Evolutionary conservation across 179 eudicot species (phyloP).

Genomic region (Camellia oleifera): DNA sequence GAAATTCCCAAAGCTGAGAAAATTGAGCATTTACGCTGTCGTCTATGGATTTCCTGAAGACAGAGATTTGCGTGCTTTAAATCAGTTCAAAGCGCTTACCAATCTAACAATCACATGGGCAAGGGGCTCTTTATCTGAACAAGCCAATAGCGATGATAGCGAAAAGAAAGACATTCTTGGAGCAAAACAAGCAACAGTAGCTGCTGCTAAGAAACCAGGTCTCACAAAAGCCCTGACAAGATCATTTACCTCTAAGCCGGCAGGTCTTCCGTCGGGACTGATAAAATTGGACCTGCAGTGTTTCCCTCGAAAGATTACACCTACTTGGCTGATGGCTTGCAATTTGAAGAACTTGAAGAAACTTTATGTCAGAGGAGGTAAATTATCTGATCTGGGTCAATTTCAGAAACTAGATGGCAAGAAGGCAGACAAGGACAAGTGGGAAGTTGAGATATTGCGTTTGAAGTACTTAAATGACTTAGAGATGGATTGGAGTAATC

Average conservation of each 20-base stretch:
- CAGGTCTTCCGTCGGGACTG: background rate
- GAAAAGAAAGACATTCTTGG: background rate
- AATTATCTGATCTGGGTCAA: too few species aligned
- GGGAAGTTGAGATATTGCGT: too few species aligned
- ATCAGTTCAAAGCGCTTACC: background rate
- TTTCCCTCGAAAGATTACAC: slow-evolving; percentile 3
- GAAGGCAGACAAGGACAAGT: too few species aligned
- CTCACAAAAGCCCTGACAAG: background rate
- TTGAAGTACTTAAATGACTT: too few species aligned
- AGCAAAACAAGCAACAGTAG: background rate
- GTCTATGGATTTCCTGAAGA: background rate
- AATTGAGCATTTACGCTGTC: slow-evolving; percentile 24
- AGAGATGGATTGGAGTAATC: too few species aligned
- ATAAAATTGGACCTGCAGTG: slow-evolving; percentile 21
- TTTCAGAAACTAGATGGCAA: too few species aligned
- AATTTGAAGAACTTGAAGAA: slow-evolving; percentile 23
- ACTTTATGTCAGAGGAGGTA: slow-evolving; percentile 30
- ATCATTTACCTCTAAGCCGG: too few species aligned
- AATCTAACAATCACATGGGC: slow-evolving; percentile 28
- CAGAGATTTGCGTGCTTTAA: background rate
- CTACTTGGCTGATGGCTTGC: slow-evolving; percentile 19
- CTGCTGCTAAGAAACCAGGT: background rate
- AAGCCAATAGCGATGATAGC: background rate
- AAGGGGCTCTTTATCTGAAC: background rate
- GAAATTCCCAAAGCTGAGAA: slow-evolving; percentile 17